These are phyloP conservation scores for Chalaropsis thielavioides DNA, from an alignment of 2,329 filamentous ascomycete genomes.

Conservation along the genomic window DNA sequence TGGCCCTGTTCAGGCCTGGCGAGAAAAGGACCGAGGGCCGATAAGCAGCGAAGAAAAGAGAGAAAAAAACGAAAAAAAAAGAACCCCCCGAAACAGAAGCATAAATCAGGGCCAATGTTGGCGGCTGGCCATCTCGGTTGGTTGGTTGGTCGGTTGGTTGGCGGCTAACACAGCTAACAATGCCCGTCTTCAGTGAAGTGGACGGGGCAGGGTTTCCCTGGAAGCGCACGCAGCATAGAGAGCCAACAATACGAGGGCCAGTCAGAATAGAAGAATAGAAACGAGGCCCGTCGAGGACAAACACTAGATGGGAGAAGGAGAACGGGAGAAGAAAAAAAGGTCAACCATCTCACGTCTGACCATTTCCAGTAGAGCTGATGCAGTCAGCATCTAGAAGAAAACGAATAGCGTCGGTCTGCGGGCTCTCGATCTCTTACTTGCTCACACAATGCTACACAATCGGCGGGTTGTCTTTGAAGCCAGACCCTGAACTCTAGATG, in stretches of 20 bases:
- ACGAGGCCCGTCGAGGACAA: neutral
- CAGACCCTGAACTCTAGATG: no score
- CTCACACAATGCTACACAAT: no score
- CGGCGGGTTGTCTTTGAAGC: no score
- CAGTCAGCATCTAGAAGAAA: no score
- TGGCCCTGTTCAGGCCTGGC: neutral
- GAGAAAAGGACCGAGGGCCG: neutral
- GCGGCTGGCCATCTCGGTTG: neutral
- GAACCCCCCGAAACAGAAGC: neutral
- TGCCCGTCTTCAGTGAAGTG: no score
- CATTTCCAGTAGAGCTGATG: no score
- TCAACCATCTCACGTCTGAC: no score
- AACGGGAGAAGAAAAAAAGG: neutral
- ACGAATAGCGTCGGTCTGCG: no score
- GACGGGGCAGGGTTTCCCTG: no score
- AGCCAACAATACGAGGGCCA: no score
- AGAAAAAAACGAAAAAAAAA: neutral
- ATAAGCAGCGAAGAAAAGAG: neutral
- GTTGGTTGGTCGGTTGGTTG: neutral
- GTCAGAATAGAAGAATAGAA: neutral
- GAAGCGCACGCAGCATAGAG: neutral
- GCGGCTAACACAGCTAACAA: neutral
- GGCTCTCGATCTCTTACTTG: no score
- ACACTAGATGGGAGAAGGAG: neutral
- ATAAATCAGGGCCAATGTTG: neutral